phyloP scores from a whole-genome alignment of 345 rosid species.

The Triadica sebifera region DNA sequence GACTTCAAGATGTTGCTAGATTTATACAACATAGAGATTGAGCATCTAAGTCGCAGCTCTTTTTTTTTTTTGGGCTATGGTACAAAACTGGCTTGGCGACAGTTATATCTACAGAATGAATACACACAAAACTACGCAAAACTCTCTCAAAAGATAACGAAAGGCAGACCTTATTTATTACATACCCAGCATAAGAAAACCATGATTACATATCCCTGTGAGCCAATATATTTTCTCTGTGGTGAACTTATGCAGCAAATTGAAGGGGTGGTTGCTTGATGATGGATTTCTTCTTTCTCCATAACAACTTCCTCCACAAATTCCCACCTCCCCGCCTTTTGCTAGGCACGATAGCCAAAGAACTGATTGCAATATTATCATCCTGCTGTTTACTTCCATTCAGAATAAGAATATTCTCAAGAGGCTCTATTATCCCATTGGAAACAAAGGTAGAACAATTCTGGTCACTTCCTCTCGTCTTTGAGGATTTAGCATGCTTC shows the following conservation, averaged over 20 bases:
- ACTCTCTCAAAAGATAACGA: constrained; percentile 10
- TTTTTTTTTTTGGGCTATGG: no score
- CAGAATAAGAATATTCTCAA: constrained; percentile 32
- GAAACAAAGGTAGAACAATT: constrained; percentile 34
- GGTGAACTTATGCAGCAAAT: constrained; percentile 25
- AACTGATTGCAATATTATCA: constrained; percentile 26
- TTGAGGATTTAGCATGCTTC: constrained; percentile 16
- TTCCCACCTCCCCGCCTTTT: constrained; percentile 44
- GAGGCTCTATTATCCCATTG: constrained; percentile 35
- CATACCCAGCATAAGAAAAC: neutral
- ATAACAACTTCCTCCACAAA: constrained; percentile 68
- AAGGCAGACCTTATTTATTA: constrained; percentile 9
- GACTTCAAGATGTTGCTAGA: constrained; percentile 27
- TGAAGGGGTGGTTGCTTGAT: constrained; percentile 43
- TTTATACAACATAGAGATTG: constrained; percentile 24
- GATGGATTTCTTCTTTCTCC: constrained; percentile 50
- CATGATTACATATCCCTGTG: neutral
- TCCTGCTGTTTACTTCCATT: constrained; percentile 16
- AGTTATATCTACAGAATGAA: constrained; percentile 22
- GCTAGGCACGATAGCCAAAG: constrained; percentile 58
- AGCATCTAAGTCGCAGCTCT: neutral
- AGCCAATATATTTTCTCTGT: neutral
- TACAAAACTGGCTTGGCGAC: constrained; percentile 7
- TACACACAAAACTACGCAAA: constrained; percentile 14
- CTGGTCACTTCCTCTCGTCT: constrained; percentile 28